Evolutionary conservation across 148 eudicot genomes (phyloP).

Genomic region (Vaccinium vitisidaea): DNA sequence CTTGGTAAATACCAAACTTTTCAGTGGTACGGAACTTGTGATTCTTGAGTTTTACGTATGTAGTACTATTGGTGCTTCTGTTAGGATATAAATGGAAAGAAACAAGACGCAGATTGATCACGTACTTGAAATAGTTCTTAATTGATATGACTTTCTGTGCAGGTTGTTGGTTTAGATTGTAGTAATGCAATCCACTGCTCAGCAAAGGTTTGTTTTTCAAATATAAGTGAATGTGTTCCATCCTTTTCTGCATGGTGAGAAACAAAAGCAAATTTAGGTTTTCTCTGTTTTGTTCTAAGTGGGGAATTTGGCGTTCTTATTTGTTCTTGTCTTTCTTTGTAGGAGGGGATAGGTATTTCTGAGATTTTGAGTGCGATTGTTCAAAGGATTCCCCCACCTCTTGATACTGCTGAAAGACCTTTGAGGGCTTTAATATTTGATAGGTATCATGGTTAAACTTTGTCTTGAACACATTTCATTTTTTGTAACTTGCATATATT

Average conservation of each 20-base stretch:
- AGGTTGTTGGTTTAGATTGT: conserved; percentile 95
- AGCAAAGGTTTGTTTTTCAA: conserved; percentile 69
- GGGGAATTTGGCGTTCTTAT: conserved; percentile 11
- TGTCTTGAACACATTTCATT: neutral
- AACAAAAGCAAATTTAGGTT: neutral
- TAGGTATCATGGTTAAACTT: conserved; percentile 44
- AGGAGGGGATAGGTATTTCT: conserved; percentile 94
- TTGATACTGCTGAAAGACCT: conserved; percentile 58
- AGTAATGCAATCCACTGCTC: conserved; percentile 91
- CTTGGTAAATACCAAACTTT: neutral
- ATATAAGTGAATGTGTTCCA: neutral
- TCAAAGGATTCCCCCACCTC: conserved; percentile 79
- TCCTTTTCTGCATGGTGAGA: neutral
- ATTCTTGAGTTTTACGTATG: neutral
- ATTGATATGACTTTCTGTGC: conserved; percentile 19
- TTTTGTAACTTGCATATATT: neutral
- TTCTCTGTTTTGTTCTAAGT: neutral
- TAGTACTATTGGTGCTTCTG: neutral
- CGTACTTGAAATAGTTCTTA: neutral
- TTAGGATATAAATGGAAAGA: neutral
- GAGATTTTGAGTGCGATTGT: conserved; percentile 89
- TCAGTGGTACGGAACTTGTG: too few species aligned
- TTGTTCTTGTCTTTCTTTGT: conserved; percentile 25
- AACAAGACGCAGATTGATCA: neutral
- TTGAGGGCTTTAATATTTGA: conserved; percentile 98